Percentiles rank a stretch among this genome's conserved stretches.
These are phyloP conservation scores for Tetradesmus lagerheimii DNA, from an alignment of 139 green algal genomes.

Conservation along the genomic window DNA sequence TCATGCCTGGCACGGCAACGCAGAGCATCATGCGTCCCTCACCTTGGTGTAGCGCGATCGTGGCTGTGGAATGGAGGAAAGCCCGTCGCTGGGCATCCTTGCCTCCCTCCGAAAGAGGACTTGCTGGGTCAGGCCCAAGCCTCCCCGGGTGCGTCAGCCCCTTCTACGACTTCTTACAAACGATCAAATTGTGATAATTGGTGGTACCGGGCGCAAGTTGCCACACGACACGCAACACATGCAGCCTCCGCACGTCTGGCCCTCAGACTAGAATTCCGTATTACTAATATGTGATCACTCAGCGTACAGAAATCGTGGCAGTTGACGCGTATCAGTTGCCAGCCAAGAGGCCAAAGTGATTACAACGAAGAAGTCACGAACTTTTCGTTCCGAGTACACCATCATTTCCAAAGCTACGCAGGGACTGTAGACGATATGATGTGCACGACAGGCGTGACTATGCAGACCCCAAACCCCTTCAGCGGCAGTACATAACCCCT, in stretches of 20 bases:
- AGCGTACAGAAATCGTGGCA: background rate
- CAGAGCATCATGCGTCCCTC: background rate
- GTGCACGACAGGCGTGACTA: background rate
- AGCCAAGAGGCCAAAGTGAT: background rate
- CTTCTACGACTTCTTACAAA: background rate
- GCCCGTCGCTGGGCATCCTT: background rate
- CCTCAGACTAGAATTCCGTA: too few relatives aligned
- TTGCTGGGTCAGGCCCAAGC: background rate
- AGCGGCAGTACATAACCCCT: background rate
- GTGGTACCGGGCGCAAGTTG: background rate
- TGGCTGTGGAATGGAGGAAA: background rate
- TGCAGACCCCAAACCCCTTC: background rate
- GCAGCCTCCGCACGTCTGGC: background rate
- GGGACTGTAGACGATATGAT: background rate
- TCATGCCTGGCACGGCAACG: background rate
- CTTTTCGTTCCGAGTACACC: background rate
- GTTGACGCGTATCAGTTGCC: background rate
- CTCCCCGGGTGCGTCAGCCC: background rate
- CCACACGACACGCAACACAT: background rate
- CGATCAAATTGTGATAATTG: background rate
- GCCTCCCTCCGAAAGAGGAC: background rate
- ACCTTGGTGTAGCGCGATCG: background rate
- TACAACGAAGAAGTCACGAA: background rate
- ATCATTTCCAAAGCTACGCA: background rate
- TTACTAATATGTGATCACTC: background rate